Evolutionary conservation across 495 filamentous ascomycete genomes (phyloP), one percentile per base, ranked within the genome.

Genomic region (Xylaria acuta): DNA sequence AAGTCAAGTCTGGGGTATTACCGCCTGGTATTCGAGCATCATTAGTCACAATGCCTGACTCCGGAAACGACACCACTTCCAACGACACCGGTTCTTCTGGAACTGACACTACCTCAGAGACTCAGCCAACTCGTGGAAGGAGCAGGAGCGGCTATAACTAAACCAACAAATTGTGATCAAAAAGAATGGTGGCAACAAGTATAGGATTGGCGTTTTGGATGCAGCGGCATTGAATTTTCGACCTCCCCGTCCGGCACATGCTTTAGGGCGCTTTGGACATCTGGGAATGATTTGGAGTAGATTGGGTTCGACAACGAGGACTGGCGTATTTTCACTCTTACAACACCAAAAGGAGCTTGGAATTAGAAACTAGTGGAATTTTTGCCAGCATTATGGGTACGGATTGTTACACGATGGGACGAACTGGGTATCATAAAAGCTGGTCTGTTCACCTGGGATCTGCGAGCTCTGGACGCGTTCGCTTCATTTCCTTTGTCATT

Each of bases 101-200:
- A 41, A 20, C 71, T 32, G 64, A 41, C 22, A 27, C 56, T 43
- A 8, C 71, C 6, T 3, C 56, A 2, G 71, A 73, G 64, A 36
- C 56, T 36, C 70, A 66, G 12, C 30, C 69, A 34, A 71, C 69
- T 1, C 64, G 71, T 25, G 71, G 71, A n/a, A 53, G 71, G 25
- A 73, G 71, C 65, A 53, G 71, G 36, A 73, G 71, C 47, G 71
- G 71, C 59, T 73, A 73, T 25, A 73, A 73, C 56, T 73, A 27
- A 64, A 47, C 4, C 64, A 40, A 53, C 30, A 41, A 34, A 40
- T 4, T n/a, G 0, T 11, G 47, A 18, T 49, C n/a, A 27, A 18
- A 12, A 45, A 22, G 16, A 12, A 41, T 36, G 25, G 12, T 4
- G 34, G 47, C 32, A 47, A 38, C 20, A 18, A 60, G 34, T 34